These are phyloP conservation scores for Candida mesenterica DNA, from an alignment of 1,139 yeast species.

Conservation along the genomic window DNA sequence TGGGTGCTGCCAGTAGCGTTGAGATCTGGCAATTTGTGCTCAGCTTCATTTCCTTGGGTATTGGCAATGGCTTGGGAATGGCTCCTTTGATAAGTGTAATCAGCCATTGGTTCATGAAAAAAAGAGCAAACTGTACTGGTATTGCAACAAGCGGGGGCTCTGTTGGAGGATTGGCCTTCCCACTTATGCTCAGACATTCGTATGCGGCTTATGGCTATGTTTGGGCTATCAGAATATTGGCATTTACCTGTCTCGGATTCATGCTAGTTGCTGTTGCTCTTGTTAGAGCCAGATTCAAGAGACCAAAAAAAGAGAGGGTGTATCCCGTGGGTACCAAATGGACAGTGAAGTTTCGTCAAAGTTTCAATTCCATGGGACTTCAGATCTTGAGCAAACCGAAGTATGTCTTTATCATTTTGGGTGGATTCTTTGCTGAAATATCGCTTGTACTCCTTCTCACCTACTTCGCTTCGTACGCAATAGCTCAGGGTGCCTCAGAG, in stretches of 20 bases:
- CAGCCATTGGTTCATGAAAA: slow-evolving; percentile 59
- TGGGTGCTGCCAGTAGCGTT: slow-evolving; percentile 52
- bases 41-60: slow-evolving; percentile 55
- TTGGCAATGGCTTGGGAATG: slow-evolving; percentile 59
- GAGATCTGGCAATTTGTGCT: slow-evolving; percentile 59
- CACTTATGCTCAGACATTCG: slow-evolving; percentile 51
- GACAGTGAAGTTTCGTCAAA: background rate
- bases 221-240: slow-evolving; percentile 63
- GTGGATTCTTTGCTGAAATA: slow-evolving; percentile 40
- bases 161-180: slow-evolving; percentile 60
- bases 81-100: slow-evolving; percentile 59
- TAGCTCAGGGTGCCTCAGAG: slow-evolving; percentile 24
- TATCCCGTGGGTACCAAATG: background rate
- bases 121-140: slow-evolving; percentile 56
- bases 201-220: slow-evolving; percentile 51
- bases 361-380: slow-evolving; percentile 4
- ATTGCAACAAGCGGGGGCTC: slow-evolving; percentile 63
- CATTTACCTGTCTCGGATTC: slow-evolving; percentile 45
- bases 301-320: slow-evolving; percentile 1
- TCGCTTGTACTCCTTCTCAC: slow-evolving; percentile 49
- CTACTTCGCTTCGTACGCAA: slow-evolving; percentile 30
- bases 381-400: slow-evolving; percentile 9
- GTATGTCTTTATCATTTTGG: slow-evolving; percentile 11
- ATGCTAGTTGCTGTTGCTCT: slow-evolving; percentile 37
- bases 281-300: slow-evolving; percentile 37